These are phyloP conservation scores for Echium plantagineum DNA, from an alignment of 257 asterid species.

Conservation along the genomic window DNA sequence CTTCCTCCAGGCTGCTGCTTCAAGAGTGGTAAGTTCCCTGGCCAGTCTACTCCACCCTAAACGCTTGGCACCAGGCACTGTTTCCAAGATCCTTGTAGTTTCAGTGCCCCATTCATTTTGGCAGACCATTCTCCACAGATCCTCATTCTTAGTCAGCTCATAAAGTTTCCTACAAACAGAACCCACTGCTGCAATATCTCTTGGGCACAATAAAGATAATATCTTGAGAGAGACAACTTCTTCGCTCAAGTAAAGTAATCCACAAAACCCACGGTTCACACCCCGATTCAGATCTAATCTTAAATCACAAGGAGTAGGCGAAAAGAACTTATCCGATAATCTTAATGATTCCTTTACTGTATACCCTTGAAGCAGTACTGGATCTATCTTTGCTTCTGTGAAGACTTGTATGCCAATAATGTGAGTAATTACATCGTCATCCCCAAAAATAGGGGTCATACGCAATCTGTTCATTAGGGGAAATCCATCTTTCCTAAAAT, in stretches of 20 bases:
- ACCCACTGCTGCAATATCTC: conserved; percentile 81
- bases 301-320: conserved; percentile 27
- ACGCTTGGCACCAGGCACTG: conserved; percentile 73
- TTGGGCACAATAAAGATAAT: conserved; percentile 59
- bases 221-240: conserved; percentile 65
- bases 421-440: conserved; percentile 34
- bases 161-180: conserved; percentile 65
- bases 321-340: conserved; percentile 36
- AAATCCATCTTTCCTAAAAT: conserved; percentile 46
- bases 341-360: conserved; percentile 46
- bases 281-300: conserved; percentile 34
- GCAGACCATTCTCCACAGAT: conserved; percentile 81
- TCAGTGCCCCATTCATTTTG: conserved; percentile 92
- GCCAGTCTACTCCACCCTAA: conserved; percentile 89
- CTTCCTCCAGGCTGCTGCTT: conserved; percentile 86
- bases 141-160: conserved; percentile 70
- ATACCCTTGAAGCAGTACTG: conserved; percentile 75
- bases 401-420: conserved; percentile 73
- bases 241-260: conserved; percentile 59
- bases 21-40: conserved; percentile 80
- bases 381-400: conserved; percentile 54
- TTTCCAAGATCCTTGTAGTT: conserved; percentile 62
- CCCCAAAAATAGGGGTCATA: conserved; percentile 42
- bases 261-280: conserved; percentile 51
- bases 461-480: conserved; percentile 43